phyloP scores from a whole-genome alignment of 2,329 filamentous ascomycete genomes.

The Cyphellophora europaea region DNA sequence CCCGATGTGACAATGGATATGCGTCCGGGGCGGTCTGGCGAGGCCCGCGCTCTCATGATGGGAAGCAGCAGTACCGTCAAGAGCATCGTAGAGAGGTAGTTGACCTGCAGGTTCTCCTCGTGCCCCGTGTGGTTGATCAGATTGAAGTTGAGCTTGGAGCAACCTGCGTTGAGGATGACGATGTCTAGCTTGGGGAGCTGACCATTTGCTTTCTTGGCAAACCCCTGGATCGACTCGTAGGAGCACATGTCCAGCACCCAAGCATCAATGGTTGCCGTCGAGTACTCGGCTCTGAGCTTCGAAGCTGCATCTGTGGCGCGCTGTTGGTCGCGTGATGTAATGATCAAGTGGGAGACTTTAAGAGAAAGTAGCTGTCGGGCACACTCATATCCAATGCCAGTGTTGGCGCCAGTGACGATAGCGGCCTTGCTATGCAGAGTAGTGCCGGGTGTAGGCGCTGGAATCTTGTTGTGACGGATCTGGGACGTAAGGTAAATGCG shows the following conservation, averaged over 20 bases:
- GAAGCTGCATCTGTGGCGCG: constrained; percentile 28
- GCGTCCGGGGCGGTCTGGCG: constrained; percentile 2
- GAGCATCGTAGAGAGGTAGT: constrained; percentile 18
- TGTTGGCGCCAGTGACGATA: no score
- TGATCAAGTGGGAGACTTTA: no score
- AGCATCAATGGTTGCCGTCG: constrained; percentile 33
- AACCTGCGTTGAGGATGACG: constrained; percentile 37
- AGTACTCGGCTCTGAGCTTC: constrained; percentile 25
- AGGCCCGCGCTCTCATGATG: constrained; percentile 20
- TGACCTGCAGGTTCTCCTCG: constrained; percentile 32
- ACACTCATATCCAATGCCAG: no score
- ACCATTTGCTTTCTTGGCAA: constrained; percentile 26
- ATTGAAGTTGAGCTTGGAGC: constrained; percentile 18
- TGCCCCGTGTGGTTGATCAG: constrained; percentile 18
- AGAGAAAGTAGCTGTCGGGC: no score
- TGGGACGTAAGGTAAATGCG: no score
- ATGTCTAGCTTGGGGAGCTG: constrained; percentile 33
- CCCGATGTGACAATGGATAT: constrained; percentile 15
- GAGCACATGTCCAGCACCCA: constrained; percentile 40
- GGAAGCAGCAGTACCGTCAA: constrained; percentile 17
- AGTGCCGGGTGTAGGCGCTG: no score
- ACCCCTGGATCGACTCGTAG: constrained; percentile 35
- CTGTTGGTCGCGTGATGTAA: no score
- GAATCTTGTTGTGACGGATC: no score
- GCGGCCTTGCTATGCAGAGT: no score